Percentiles rank a stretch among this genome's conserved stretches.
phyloP scores from a whole-genome alignment of 1,139 yeast species.

The Magnusiomyces ingens region DNA sequence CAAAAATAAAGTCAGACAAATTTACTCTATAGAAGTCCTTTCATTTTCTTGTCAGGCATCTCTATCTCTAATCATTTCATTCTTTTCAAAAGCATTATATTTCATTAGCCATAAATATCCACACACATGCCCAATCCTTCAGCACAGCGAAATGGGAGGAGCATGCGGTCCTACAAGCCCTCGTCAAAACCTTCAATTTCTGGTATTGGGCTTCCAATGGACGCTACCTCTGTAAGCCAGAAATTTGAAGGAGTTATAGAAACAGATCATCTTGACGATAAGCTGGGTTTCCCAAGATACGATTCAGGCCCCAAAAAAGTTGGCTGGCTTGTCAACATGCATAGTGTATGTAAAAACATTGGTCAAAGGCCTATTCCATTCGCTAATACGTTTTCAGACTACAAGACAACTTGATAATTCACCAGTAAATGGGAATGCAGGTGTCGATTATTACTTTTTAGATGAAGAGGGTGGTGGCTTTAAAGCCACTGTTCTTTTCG shows the following conservation, averaged over 20 bases:
- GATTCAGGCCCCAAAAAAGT: constrained; percentile 64
- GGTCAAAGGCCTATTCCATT: background rate
- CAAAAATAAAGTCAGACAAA: too few relatives aligned
- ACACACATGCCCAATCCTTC: too few relatives aligned
- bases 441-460: constrained; percentile 90
- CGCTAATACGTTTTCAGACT: constrained; percentile 29
- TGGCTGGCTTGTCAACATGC: constrained; percentile 86
- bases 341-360: constrained; percentile 31
- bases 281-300: constrained; percentile 79
- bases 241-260: constrained; percentile 24
- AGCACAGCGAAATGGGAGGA: too few relatives aligned
- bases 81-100: too few relatives aligned
- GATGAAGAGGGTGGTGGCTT: constrained; percentile 97
- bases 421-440: constrained; percentile 42
- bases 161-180: constrained; percentile 3
- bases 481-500: constrained; percentile 73
- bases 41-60: too few relatives aligned
- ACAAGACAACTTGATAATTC: constrained; percentile 51
- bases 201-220: constrained; percentile 59
- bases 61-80: too few relatives aligned
- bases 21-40: too few relatives aligned
- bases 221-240: constrained; percentile 17
- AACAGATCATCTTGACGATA: constrained; percentile 44
- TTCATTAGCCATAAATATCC: too few relatives aligned
- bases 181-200: constrained; percentile 48